Percentiles rank a stretch among this genome's conserved stretches.
Conservation (phyloP, 768 basidiomycete genomes). For the Termitomyces eurrhizus region DNA sequence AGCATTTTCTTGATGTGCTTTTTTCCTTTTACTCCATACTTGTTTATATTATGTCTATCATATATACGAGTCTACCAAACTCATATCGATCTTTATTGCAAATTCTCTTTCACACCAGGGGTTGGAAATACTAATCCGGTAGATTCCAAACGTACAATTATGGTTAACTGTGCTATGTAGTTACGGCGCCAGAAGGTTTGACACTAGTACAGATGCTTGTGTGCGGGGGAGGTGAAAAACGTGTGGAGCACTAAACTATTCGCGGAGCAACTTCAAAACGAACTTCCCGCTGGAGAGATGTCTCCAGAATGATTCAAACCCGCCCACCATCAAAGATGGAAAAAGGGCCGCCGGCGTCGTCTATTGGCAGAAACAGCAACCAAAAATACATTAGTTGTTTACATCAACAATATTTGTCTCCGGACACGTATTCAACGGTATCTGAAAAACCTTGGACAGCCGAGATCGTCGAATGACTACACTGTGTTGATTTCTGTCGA, state of each 20-base stretch:
- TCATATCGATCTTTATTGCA: not conserved
- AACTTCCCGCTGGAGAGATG: not conserved
- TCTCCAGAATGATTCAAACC: not conserved
- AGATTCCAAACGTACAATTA: not conserved
- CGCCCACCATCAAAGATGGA: not conserved
- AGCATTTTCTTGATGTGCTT: not conserved
- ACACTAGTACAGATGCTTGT: not conserved
- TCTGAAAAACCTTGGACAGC: not conserved
- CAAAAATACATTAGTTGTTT: not conserved
- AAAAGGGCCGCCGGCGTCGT: not conserved
- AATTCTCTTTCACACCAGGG: not conserved
- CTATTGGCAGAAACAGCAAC: not conserved
- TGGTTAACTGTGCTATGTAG: too few species aligned
- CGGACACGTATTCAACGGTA: not conserved
- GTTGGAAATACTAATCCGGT: not conserved
- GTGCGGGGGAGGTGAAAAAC: not conserved
- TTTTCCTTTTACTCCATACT: not conserved
- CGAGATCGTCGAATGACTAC: not conserved
- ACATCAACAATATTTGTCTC: not conserved
- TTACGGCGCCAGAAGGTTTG: too few species aligned
- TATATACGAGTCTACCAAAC: not conserved
- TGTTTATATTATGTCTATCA: not conserved
- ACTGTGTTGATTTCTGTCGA: not conserved
- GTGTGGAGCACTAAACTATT: not conserved
- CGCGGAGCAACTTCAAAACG: too few species aligned